phyloP scores from a whole-genome alignment of 179 eudicot genomes.

The Kewa caespitosa region DNA sequence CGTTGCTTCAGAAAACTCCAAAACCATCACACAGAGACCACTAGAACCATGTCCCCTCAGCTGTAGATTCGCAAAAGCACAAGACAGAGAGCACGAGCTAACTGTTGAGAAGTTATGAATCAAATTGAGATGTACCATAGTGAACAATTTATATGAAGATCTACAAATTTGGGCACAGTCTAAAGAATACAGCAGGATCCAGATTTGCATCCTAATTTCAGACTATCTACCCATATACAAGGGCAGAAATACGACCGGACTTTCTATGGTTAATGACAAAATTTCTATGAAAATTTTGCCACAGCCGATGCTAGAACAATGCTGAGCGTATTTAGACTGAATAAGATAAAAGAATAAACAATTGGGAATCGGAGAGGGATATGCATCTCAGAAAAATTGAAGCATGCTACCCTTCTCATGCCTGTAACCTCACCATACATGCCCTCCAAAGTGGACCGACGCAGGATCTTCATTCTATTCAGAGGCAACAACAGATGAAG shows the following conservation, averaged over 20 bases:
- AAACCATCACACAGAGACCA: too few species aligned
- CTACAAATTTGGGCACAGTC: slow-evolving; percentile 26
- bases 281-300: slow-evolving; percentile 10
- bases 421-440: slow-evolving; percentile 6
- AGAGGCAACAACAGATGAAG: slow-evolving; percentile 5
- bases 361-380: slow-evolving; percentile 27
- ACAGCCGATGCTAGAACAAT: slow-evolving; percentile 4
- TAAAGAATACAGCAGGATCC: slow-evolving; percentile 26
- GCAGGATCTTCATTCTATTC: not conserved
- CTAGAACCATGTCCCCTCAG: too few species aligned
- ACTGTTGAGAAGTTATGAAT: too few species aligned
- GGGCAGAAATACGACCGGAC: too few species aligned
- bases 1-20: too few species aligned
- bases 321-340: slow-evolving; percentile 21
- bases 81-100: too few species aligned
- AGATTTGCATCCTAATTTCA: slow-evolving; percentile 21
- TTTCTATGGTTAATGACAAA: slow-evolving; percentile 16
- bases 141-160: slow-evolving; percentile 11
- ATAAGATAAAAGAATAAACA: slow-evolving; percentile 49
- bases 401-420: slow-evolving; percentile 27
- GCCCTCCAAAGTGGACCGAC: slow-evolving; percentile 13
- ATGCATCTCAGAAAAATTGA: slow-evolving; percentile 34
- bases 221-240: too few species aligned
- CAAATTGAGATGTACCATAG: not conserved
- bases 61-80: too few species aligned